Evolutionary conservation across 2,329 filamentous ascomycete species (phyloP).

Genomic region (Paracoccidioides lutzii): DNA sequence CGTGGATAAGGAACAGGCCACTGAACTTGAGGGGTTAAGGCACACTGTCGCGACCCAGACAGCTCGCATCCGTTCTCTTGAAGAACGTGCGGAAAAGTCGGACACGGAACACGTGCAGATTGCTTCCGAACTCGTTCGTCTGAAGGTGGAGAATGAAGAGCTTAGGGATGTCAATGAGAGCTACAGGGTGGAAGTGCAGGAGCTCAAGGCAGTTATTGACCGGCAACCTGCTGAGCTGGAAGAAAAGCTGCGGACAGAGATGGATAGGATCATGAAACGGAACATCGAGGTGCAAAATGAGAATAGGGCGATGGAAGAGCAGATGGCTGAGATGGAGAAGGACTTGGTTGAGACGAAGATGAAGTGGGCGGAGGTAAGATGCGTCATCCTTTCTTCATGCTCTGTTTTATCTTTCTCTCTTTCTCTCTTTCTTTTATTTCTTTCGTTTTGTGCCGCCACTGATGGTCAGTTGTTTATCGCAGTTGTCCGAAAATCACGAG

Average conservation of each 20-base stretch:
- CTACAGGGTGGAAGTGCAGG: constrained; percentile 68
- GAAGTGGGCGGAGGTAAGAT: constrained; percentile 80
- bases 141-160: constrained; percentile 87
- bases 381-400: too few species aligned
- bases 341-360: constrained; percentile 88
- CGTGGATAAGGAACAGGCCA: constrained; percentile 68
- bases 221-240: constrained; percentile 84
- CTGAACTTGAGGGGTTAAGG: constrained; percentile 63
- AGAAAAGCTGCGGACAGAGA: constrained; percentile 64
- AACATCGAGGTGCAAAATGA: constrained; percentile 91
- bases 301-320: constrained; percentile 77
- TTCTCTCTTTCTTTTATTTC: not conserved
- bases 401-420: not conserved
- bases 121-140: constrained; percentile 79
- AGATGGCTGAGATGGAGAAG: constrained; percentile 82
- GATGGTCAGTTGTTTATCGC: constrained; percentile 2
- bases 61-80: constrained; percentile 68
- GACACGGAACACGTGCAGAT: constrained; percentile 84
- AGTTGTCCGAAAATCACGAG: constrained; percentile 60
- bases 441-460: constrained; percentile 2
- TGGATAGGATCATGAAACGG: constrained; percentile 81
- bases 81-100: constrained; percentile 75
- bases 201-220: constrained; percentile 76
- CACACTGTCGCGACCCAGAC: constrained; percentile 53
- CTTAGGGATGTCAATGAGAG: constrained; percentile 82